Evolutionary conservation across 2,329 filamentous ascomycete genomes (phyloP).

Genomic region (Fusarium citri): DNA sequence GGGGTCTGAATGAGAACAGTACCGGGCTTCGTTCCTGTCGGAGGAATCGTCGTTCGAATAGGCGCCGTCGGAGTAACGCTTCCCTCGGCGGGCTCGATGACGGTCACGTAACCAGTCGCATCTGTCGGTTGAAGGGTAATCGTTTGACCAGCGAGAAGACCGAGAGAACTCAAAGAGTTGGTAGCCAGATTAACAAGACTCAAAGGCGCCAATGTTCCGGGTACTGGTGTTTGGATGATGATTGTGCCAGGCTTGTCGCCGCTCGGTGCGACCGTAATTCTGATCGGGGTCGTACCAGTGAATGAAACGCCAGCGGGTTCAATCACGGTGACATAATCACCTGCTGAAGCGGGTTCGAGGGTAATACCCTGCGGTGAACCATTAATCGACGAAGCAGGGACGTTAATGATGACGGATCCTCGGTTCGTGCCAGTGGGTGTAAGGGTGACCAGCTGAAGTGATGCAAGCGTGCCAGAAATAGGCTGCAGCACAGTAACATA

Average conservation of each 20-base stretch:
- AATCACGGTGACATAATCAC: slow-evolving; percentile 33
- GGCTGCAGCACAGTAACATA: slow-evolving; percentile 38
- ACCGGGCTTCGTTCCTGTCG: slow-evolving; percentile 36
- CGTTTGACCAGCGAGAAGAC: slow-evolving; percentile 3
- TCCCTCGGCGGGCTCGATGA: slow-evolving; percentile 36
- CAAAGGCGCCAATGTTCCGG: neutral
- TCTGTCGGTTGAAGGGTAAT: slow-evolving; percentile 31
- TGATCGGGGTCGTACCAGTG: slow-evolving; percentile 4
- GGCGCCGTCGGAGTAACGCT: slow-evolving; percentile 24
- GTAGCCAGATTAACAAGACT: neutral
- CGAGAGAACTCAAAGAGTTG: neutral
- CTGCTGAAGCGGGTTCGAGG: slow-evolving; percentile 11
- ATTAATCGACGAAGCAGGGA: slow-evolving; percentile 2
- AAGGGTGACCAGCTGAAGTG: slow-evolving; percentile 20
- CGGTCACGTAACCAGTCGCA: slow-evolving; percentile 28
- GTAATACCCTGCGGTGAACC: slow-evolving; percentile 8
- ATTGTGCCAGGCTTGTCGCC: slow-evolving; percentile 31
- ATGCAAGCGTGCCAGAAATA: slow-evolving; percentile 7
- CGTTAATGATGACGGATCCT: slow-evolving; percentile 36
- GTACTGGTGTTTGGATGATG: slow-evolving; percentile 34
- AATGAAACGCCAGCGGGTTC: slow-evolving; percentile 16
- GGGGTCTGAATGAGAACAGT: slow-evolving; percentile 41
- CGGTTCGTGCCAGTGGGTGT: slow-evolving; percentile 32
- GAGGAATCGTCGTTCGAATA: slow-evolving; percentile 30
- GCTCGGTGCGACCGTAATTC: slow-evolving; percentile 26